Base-by-base conservation (phyloP, 2,329 filamentous ascomycete genomes). In the Blumeriella jaapii region DNA sequence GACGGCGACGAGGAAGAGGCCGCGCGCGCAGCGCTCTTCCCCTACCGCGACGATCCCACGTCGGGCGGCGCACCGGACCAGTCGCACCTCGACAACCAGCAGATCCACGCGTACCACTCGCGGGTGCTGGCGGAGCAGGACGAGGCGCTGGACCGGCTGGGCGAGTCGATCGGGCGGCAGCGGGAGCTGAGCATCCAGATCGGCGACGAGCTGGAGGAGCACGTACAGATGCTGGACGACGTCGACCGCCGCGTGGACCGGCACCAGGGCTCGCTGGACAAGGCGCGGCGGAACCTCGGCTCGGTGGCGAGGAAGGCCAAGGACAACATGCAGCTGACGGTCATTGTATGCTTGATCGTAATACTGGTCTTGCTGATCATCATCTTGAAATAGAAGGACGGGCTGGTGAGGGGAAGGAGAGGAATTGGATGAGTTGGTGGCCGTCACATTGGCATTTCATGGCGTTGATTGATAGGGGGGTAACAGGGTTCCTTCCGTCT, bases 161-260 rank as follows among this genome's bases (percentile, higher is more conserved):
- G 87, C n/a, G 74, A 77, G 52, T 84, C 76, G 39, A 95, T 98
- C 48, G 73, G 82, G 3, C 74, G 91, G 24, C 91, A 96, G 64
- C 70, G 93, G 31, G 84, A 96, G 62, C 67, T 98, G 42, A 87
- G 81, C 55, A 93, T 95, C 64, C 84, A 91, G 63, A 96, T 98
- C 52, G 89, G 91, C 18, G 83, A 95, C 57, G 91, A 98, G 66
- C 68, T 98, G 22, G 91, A 96, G 51, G 80, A 77, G 48, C 91
- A 98, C 53, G 82, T 93, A 23, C 69, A 80, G 49, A 67, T 98
- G 66, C 67, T 98, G 18, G 89, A 95, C 56, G 89, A 94, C 51
- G 76, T 93, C 28, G 91, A 96, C 54, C 71, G 71, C 28, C 71
- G 79, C 13, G 82, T 87, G 6, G 86, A 94, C 56, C 66, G 87